These are phyloP conservation scores for Geotrichum candidum DNA, from an alignment of 1,139 yeast genomes.

Conservation along the genomic window DNA sequence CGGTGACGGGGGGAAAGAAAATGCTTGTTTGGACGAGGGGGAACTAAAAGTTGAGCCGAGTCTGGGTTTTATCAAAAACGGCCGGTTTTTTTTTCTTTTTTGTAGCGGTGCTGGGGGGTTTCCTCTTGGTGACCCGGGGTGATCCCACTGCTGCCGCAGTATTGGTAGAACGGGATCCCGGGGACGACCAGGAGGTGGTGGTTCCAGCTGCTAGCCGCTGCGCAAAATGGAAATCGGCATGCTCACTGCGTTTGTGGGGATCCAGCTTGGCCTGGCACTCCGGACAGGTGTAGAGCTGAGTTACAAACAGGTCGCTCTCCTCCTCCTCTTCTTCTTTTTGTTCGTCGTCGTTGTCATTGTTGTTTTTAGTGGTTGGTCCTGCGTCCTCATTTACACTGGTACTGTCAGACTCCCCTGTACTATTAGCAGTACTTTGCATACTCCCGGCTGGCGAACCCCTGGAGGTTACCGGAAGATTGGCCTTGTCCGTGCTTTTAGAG, in stretches of 20 bases:
- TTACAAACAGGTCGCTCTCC: constrained; percentile 12
- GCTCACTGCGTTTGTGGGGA: constrained; percentile 29
- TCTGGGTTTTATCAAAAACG: constrained; percentile 19
- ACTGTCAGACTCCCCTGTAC: background rate
- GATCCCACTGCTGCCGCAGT: constrained; percentile 4
- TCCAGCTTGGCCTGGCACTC: constrained; percentile 27
- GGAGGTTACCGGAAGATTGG: background rate
- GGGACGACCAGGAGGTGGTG: background rate
- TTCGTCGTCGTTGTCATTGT: background rate
- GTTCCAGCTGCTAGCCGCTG: constrained; percentile 33
- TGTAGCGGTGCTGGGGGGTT: background rate
- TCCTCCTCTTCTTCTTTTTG: constrained; percentile 20
- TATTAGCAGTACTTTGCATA: background rate
- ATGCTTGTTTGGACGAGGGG: background rate
- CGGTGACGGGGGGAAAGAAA: no score
- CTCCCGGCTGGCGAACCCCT: background rate
- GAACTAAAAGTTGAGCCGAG: constrained; percentile 20
- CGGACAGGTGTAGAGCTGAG: constrained; percentile 23
- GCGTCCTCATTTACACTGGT: background rate
- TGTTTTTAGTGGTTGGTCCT: background rate
- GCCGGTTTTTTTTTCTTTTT: constrained; percentile 15
- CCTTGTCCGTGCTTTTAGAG: background rate
- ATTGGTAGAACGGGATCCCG: background rate
- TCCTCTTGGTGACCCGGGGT: background rate
- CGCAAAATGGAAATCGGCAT: constrained; percentile 40